A percentile compares a stretch with the other conserved stretches of the same genome.
Conservation (phyloP, 202 grass and related monocot genomes). For the Carex arenaria region DNA sequence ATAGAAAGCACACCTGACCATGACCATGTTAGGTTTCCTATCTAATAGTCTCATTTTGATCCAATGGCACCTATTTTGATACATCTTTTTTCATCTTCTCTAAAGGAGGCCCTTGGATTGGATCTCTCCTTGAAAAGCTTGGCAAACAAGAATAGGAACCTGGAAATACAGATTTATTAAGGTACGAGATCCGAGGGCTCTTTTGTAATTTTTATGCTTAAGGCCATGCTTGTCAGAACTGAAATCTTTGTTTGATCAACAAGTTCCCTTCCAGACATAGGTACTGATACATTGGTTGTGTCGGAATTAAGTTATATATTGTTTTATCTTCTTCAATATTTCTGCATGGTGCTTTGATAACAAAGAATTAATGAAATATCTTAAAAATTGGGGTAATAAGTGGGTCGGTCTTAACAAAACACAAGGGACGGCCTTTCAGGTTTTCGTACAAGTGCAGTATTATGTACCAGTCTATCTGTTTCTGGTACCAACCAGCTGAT, state of each 20-base stretch:
- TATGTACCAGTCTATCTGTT: background rate
- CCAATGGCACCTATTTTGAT: slow-evolving; percentile 5
- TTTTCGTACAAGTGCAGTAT: background rate
- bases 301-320: background rate
- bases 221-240: background rate
- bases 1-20: background rate
- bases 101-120: background rate
- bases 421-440: background rate
- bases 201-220: background rate
- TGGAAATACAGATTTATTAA: background rate
- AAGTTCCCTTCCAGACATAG: background rate
- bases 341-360: background rate
- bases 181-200: background rate
- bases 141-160: background rate
- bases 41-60: background rate
- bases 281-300: background rate
- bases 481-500: background rate
- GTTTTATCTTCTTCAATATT: background rate
- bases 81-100: background rate
- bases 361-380: background rate
- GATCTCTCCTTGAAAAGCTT: background rate
- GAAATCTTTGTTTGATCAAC: background rate
- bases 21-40: background rate
- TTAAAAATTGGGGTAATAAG: background rate
- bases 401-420: background rate